phyloP scores from a whole-genome alignment of 176 grass and related monocot species.

The Aegilops speltoides region DNA sequence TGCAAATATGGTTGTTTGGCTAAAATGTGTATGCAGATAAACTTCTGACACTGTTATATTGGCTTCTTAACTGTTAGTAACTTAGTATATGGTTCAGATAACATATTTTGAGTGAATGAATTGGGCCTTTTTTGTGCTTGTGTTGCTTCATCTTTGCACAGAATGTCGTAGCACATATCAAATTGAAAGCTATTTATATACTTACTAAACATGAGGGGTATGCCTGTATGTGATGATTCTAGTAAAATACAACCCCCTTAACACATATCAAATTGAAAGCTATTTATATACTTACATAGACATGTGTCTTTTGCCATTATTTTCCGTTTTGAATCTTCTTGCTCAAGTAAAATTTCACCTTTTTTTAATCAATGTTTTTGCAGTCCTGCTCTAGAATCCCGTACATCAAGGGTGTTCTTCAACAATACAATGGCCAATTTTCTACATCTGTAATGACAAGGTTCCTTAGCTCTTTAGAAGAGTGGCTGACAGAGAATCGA shows the following conservation, averaged over 20 bases:
- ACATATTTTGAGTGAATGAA: background rate
- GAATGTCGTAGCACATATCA: background rate
- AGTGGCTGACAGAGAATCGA: constrained; percentile 64
- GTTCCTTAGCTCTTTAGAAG: constrained; percentile 60
- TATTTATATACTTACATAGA: constrained; percentile 6
- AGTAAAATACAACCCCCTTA: background rate
- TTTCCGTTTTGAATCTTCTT: constrained; percentile 15
- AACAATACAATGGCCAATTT: constrained; percentile 81
- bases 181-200: no score
- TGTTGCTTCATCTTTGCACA: constrained; percentile 23
- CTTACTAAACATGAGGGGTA: background rate
- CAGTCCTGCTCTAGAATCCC: constrained; percentile 71
- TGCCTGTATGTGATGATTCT: constrained; percentile 1
- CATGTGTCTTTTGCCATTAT: background rate
- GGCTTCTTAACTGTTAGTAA: background rate
- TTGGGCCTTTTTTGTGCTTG: constrained; percentile 12
- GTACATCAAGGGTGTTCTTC: constrained; percentile 64
- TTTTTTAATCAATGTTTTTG: constrained; percentile 34
- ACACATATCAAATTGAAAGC: background rate
- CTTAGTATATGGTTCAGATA: background rate
- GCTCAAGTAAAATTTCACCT: background rate
- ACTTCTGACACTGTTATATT: constrained; percentile 2
- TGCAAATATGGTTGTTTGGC: constrained; percentile 21
- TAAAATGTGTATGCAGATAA: constrained; percentile 20
- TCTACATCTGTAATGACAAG: constrained; percentile 61